Base-by-base conservation (phyloP, 2,329 filamentous ascomycete species). In the Aspergillus uvarum region DNA sequence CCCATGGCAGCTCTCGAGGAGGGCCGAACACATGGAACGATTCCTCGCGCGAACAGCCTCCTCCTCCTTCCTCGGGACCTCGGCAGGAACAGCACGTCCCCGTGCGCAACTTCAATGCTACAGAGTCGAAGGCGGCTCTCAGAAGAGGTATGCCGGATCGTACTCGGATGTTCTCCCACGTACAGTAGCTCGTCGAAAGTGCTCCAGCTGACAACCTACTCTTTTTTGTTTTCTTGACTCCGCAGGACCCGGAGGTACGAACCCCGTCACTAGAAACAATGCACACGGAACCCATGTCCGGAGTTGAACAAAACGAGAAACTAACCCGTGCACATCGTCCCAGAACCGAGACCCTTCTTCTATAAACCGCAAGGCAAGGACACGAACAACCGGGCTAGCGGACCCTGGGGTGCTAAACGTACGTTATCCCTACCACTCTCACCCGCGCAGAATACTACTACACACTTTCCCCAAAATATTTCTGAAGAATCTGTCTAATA, bases 391-490 rank as follows among this genome's bases (percentile, higher is more conserved):
- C 70, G 75, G 63, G 67, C 72, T 5, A 71, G 75, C 57, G 74
- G 74, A 44, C 76, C 79, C 26, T 80, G 79, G 78, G 78, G 72
- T 10, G 69, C 74, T 21, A 81, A 80, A 65, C 69, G 79, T 81
- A 76, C 61, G 74, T 68, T 55, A 21, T 26, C 32, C 8, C 22
- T 35, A 14, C 24, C 16, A 12, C 5, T 42, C 42, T 14, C 22
- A 47, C 22, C n/a, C n/a, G n/a, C 32, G n/a, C 26, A 29, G 26
- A 29, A 29, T 22, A 22, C 11, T 6, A 2, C 14, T 16, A 35
- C 32, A 35, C 32, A 35, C 32, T 14, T 35, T 2, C 14, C 12
- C 32, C 32, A 4, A 35, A 4, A 4, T 14, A 2, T 12, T 16
- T 12, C 10, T 35, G 32, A 12, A 0, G 14, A 35, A 35, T 12